Percentiles rank a stretch among this genome's conserved stretches.
Evolutionary conservation across 495 filamentous ascomycete genomes (phyloP).

Genomic region (Clohesyomyces aquaticus): DNA sequence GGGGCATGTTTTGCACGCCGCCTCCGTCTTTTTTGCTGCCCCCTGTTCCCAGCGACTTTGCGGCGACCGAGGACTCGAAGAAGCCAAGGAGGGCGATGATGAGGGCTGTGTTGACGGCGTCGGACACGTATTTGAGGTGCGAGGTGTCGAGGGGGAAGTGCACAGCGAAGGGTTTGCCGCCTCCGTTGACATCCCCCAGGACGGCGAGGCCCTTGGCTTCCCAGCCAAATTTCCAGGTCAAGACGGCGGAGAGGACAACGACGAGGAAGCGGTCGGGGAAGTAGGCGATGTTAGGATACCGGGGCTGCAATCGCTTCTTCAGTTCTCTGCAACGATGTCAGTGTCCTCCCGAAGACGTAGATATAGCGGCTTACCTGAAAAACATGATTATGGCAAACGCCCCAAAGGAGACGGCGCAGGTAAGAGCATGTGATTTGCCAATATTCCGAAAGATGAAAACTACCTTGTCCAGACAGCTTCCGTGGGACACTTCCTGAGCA

Average conservation of each 20-base stretch:
- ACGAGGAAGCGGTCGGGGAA: slow-evolving; percentile 91
- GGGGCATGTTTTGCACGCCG: slow-evolving; percentile 67
- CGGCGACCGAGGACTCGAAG: slow-evolving; percentile 98
- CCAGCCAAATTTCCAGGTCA: slow-evolving; percentile 81
- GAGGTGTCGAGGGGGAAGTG: slow-evolving; percentile 79
- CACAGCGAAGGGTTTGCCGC: slow-evolving; percentile 72
- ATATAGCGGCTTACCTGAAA: slow-evolving; percentile 68
- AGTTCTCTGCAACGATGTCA: slow-evolving; percentile 58
- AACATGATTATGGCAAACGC: slow-evolving; percentile 91
- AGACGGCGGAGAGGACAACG: slow-evolving; percentile 80
- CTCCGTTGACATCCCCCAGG: slow-evolving; percentile 76
- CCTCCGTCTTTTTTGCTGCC: slow-evolving; percentile 55
- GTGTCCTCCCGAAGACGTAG: too few species aligned
- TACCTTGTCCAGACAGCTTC: slow-evolving; percentile 82
- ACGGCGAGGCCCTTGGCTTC: slow-evolving; percentile 79
- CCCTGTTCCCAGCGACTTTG: slow-evolving; percentile 74
- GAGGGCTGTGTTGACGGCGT: slow-evolving; percentile 88
- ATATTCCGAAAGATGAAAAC: slow-evolving; percentile 74
- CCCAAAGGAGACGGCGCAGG: slow-evolving; percentile 70
- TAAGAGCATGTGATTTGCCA: slow-evolving; percentile 68
- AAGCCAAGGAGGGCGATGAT: slow-evolving; percentile 94
- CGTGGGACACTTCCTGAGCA: slow-evolving; percentile 68
- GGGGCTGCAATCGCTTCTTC: slow-evolving; percentile 80
- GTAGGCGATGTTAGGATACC: slow-evolving; percentile 81
- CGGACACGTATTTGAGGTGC: slow-evolving; percentile 79